A percentile compares a stretch with the other conserved stretches of the same genome.
Conservation (phyloP, 495 filamentous ascomycete genomes). For the Talaromyces thailandensis region DNA sequence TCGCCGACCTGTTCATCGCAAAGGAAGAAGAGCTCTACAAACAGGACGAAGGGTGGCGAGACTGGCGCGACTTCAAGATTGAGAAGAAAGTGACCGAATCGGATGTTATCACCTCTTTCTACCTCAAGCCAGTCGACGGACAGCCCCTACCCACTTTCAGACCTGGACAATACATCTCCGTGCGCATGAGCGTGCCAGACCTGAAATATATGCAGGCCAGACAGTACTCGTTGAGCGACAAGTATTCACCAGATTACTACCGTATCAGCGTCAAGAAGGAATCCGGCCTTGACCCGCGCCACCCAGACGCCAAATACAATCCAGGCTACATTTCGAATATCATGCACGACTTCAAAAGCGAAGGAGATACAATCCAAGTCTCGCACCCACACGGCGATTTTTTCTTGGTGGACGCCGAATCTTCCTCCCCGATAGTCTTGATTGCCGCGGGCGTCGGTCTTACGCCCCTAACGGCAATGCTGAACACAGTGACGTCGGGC, state of each 20-base stretch:
- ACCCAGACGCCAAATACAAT: constrained; percentile 31
- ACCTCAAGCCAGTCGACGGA: constrained; percentile 48
- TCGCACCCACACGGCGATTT: constrained; percentile 66
- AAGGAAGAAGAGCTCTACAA: constrained; percentile 47
- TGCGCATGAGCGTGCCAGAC: constrained; percentile 44
- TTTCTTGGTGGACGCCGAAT: constrained; percentile 37
- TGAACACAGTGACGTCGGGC: constrained; percentile 36
- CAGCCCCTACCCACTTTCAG: constrained; percentile 41
- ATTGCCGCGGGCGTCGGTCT: constrained; percentile 56
- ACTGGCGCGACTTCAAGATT: constrained; percentile 54
- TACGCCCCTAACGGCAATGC: constrained; percentile 52
- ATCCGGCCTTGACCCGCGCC: constrained; percentile 16
- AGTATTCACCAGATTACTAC: constrained; percentile 41
- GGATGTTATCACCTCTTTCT: constrained; percentile 52
- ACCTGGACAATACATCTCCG: constrained; percentile 55
- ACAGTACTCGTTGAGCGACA: constrained; percentile 56
- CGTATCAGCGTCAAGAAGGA: constrained; percentile 58
- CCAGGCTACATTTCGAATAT: constrained; percentile 65
- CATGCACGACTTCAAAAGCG: constrained; percentile 49
- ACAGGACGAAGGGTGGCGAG: constrained; percentile 38
- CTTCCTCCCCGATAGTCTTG: constrained; percentile 37
- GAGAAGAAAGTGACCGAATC: constrained; percentile 46
- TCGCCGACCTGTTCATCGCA: constrained; percentile 55
- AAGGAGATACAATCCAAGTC: constrained; percentile 52
- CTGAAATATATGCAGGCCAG: constrained; percentile 46